Evolutionary conservation across 2,329 filamentous ascomycete species (phyloP).

Genomic region (Diaporthe humulicola): DNA sequence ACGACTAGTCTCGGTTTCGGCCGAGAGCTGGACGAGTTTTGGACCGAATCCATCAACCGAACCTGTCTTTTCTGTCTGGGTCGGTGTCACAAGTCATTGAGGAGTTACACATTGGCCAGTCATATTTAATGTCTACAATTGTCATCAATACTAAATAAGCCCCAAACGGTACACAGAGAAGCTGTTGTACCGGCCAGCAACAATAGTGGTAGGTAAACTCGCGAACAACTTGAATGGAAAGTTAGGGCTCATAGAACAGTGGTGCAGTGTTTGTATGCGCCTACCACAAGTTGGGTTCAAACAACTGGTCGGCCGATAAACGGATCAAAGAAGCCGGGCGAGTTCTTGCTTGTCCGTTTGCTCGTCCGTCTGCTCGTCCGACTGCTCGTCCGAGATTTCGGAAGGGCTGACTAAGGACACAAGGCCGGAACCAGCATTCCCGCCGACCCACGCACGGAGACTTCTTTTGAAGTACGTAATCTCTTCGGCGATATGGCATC

Average conservation of each 20-base stretch:
- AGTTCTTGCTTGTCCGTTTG: background rate
- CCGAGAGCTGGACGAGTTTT: background rate
- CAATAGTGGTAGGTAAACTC: background rate
- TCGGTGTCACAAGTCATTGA: background rate
- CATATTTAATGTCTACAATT: background rate
- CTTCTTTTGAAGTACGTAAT: background rate
- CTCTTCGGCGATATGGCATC: no score
- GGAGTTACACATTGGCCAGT: background rate
- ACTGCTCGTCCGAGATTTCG: background rate
- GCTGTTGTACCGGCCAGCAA: background rate
- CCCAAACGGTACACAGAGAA: background rate
- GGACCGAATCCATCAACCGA: background rate
- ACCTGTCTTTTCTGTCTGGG: background rate
- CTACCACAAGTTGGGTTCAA: no score
- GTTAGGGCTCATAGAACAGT: no score
- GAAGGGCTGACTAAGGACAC: background rate
- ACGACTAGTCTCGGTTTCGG: background rate
- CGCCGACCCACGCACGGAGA: background rate
- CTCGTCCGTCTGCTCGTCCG: background rate
- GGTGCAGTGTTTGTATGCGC: no score
- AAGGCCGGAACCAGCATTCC: background rate
- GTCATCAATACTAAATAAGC: background rate
- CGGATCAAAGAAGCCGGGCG: background rate
- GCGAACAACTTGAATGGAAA: no score
- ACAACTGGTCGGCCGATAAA: background rate